Percentiles rank a stretch among this genome's conserved stretches.
These are phyloP conservation scores for Crithidia bombi DNA, from an alignment of 208 protist species.

Conservation along the genomic window DNA sequence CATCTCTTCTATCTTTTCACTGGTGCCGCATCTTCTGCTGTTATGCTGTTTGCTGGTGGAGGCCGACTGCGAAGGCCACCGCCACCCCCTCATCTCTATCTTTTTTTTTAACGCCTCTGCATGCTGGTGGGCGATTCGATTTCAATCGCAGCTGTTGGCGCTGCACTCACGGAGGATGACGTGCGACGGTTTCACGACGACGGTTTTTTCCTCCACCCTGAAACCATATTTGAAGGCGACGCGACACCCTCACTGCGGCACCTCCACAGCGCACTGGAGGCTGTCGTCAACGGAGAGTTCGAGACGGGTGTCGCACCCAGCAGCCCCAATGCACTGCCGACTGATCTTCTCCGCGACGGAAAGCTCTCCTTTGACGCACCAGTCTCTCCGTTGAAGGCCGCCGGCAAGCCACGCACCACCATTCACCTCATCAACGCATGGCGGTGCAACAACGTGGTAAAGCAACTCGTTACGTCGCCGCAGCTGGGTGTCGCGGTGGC, in stretches of 20 bases:
- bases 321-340: background rate
- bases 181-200: background rate
- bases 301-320: background rate
- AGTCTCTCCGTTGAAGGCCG: background rate
- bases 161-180: background rate
- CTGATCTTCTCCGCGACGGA: background rate
- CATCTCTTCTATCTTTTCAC: too few species aligned
- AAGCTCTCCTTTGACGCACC: background rate
- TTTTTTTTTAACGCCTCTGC: too few species aligned
- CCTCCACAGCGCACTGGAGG: background rate
- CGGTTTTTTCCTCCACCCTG: conserved; percentile 1
- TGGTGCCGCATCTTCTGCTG: too few species aligned
- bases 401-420: conserved; percentile 16
- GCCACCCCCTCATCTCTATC: too few species aligned
- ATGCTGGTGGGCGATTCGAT: background rate
- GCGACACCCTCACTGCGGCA: background rate
- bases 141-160: background rate
- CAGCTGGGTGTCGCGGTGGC: conserved; percentile 19
- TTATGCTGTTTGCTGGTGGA: too few species aligned
- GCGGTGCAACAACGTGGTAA: conserved; percentile 20
- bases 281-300: background rate
- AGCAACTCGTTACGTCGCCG: conserved; percentile 26
- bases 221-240: background rate
- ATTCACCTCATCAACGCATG: conserved; percentile 46
- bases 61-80: too few species aligned